Conservation (phyloP, 2,329 filamentous ascomycete genomes). For the Arthroderma sp. region DNA sequence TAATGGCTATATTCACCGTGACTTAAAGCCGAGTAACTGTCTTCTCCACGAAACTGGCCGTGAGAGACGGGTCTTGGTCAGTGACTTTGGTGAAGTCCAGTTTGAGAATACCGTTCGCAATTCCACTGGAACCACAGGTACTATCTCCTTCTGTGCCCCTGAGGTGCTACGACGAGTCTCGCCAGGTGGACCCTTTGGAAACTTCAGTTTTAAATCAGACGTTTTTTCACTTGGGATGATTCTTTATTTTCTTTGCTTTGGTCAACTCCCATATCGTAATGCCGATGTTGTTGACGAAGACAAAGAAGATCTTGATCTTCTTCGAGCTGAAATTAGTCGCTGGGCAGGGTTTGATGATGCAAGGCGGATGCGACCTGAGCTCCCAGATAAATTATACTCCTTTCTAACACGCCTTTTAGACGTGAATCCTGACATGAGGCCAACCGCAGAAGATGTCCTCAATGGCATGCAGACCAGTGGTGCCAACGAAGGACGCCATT, state of each 20-base stretch:
- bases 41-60: slow-evolving; percentile 66
- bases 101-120: slow-evolving; percentile 67
- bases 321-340: slow-evolving; percentile 71
- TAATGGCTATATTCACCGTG: slow-evolving; percentile 89
- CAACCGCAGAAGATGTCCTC: slow-evolving; percentile 76
- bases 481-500: slow-evolving; percentile 34
- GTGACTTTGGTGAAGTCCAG: slow-evolving; percentile 96
- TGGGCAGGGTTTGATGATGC: slow-evolving; percentile 84
- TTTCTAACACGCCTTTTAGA: slow-evolving; percentile 72
- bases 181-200: slow-evolving; percentile 61
- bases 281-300: slow-evolving; percentile 83
- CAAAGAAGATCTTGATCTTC: slow-evolving; percentile 73
- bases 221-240: slow-evolving; percentile 99
- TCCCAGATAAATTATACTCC: slow-evolving; percentile 75
- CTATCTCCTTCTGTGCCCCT: slow-evolving; percentile 93
- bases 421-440: slow-evolving; percentile 61
- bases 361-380: slow-evolving; percentile 60
- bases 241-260: slow-evolving; percentile 95
- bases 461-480: slow-evolving; percentile 53
- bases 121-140: slow-evolving; percentile 86
- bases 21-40: slow-evolving; percentile 93
- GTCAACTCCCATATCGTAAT: slow-evolving; percentile 68
- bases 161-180: slow-evolving; percentile 65
- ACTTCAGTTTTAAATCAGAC: slow-evolving; percentile 94
- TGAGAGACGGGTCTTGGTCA: slow-evolving; percentile 71